Evolutionary conservation across 768 basidiomycete genomes (phyloP).

Genomic region (Termitomyces sp.): DNA sequence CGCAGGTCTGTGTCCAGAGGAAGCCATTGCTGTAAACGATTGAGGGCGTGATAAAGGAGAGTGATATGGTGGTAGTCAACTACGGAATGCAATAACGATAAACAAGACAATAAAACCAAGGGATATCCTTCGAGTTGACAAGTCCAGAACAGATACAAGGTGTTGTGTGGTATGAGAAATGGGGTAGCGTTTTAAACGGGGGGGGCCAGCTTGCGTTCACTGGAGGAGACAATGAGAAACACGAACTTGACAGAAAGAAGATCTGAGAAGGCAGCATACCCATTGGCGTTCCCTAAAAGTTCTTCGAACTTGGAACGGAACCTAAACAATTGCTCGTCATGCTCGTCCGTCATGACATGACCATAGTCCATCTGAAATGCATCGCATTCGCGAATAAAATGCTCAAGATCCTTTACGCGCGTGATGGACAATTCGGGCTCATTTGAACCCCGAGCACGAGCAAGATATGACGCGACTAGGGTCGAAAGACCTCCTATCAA

Average conservation of each 20-base stretch:
- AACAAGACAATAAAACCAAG: background rate
- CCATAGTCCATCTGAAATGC: slow-evolving; percentile 59
- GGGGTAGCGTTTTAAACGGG: background rate
- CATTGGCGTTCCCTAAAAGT: slow-evolving; percentile 36
- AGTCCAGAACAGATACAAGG: background rate
- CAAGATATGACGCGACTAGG: slow-evolving; percentile 68
- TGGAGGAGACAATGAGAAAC: background rate
- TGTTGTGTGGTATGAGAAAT: background rate
- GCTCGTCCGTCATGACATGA: slow-evolving; percentile 27
- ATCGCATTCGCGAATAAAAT: slow-evolving; percentile 57
- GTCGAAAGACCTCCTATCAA: slow-evolving; percentile 55
- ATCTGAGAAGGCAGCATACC: slow-evolving; percentile 19
- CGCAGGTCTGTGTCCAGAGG: background rate
- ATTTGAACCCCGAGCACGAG: slow-evolving; percentile 62
- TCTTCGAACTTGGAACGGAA: slow-evolving; percentile 40
- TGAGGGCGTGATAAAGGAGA: background rate
- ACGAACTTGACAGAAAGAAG: background rate
- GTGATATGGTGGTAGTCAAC: background rate
- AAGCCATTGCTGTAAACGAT: background rate
- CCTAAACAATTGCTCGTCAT: slow-evolving; percentile 27
- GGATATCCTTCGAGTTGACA: background rate
- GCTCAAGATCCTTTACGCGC: slow-evolving; percentile 56
- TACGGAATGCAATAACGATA: background rate
- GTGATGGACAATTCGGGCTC: slow-evolving; percentile 61
- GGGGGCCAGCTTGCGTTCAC: slow-evolving; percentile 16